Conservation (phyloP, 1,284 basidiomycete genomes). For the Xerocomus alliaceus region DNA sequence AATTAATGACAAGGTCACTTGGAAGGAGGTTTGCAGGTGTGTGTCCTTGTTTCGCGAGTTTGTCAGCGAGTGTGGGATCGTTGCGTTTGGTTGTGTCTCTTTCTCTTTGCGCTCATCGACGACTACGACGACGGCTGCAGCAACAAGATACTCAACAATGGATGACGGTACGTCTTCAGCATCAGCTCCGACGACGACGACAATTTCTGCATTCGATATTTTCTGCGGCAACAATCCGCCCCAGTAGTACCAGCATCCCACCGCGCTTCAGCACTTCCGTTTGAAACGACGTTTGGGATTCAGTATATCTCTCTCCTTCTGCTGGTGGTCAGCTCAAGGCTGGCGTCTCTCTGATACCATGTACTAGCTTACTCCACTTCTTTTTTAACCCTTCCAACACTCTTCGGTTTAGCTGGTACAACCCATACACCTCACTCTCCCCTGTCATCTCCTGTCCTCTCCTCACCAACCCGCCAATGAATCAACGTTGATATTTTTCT, state of each 20-base stretch:
- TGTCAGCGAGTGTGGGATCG: conserved; percentile 4
- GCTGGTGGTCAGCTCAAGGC: conserved; percentile 42
- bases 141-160: conserved; percentile 54
- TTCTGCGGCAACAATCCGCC: conserved; percentile 50
- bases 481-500: conserved; percentile 41
- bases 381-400: conserved; percentile 12
- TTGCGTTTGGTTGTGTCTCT: background rate
- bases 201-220: conserved; percentile 45
- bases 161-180: conserved; percentile 85
- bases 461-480: conserved; percentile 39
- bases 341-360: conserved; percentile 29
- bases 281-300: conserved; percentile 35
- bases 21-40: conserved; percentile 16
- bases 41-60: conserved; percentile 33
- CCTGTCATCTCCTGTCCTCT: conserved; percentile 30
- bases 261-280: conserved; percentile 38
- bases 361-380: conserved; percentile 17
- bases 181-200: conserved; percentile 60
- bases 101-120: conserved; percentile 17
- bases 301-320: conserved; percentile 20
- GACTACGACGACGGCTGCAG: conserved; percentile 27
- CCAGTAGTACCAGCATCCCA: conserved; percentile 42
- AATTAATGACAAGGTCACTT: no score
- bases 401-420: conserved; percentile 12
- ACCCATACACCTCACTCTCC: background rate